These are phyloP conservation scores for Sambucus nigra DNA, from an alignment of 129 eudicot species.

Conservation along the genomic window DNA sequence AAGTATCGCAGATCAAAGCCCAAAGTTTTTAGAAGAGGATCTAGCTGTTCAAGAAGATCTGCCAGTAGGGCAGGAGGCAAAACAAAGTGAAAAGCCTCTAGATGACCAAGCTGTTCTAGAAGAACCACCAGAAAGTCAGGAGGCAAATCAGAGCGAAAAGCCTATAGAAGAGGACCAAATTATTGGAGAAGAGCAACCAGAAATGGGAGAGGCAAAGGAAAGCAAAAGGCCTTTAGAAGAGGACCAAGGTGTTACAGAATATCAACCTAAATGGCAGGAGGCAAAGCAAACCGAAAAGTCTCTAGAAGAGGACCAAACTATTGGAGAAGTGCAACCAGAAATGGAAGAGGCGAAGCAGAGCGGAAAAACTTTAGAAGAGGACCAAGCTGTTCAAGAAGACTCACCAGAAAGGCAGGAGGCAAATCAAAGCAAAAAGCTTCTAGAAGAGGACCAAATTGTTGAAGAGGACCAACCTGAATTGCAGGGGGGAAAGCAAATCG, in stretches of 20 bases:
- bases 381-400: background rate
- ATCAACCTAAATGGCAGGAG: background rate
- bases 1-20: no score
- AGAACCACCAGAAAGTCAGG: no score
- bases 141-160: no score
- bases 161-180: background rate
- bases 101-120: slow-evolving; percentile 5
- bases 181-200: background rate
- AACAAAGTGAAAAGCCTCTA: no score
- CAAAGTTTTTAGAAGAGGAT: background rate
- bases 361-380: no score
- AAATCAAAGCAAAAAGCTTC: background rate
- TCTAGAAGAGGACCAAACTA: background rate
- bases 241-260: background rate
- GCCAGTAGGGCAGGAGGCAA: slow-evolving; percentile 13
- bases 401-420: background rate
- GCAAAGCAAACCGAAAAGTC: no score
- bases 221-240: background rate
- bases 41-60: no score
- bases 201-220: no score
- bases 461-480: background rate
- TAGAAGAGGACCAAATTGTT: background rate
- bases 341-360: no score
- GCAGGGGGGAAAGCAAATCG: background rate
- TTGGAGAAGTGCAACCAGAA: background rate